A percentile compares a stretch with the other conserved stretches of the same genome.
phyloP scores from a whole-genome alignment of 305 asterid genomes.

The Solanum aculeatissimum region DNA sequence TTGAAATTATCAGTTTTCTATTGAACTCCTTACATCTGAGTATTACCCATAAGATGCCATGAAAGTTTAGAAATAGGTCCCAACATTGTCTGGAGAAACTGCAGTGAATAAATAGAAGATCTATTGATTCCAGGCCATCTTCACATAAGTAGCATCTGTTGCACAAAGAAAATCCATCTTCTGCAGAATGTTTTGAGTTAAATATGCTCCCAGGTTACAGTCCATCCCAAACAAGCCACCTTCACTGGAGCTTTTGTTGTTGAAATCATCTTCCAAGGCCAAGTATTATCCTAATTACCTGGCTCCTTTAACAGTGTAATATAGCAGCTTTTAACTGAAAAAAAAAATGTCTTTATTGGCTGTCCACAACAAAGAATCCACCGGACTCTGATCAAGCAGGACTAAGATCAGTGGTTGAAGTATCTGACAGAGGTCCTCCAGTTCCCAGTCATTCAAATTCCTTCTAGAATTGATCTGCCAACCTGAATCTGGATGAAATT shows the following conservation, averaged over 20 bases:
- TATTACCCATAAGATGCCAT: neutral
- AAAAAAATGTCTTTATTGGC: neutral
- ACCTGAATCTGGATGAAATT: neutral
- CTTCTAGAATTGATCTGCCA: neutral
- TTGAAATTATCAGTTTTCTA: neutral
- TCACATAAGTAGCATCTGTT: neutral
- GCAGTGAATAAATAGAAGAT: neutral
- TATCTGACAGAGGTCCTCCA: neutral
- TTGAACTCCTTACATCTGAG: neutral
- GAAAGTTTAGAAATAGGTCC: neutral
- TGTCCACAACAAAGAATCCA: neutral
- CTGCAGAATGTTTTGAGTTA: neutral
- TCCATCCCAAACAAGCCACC: neutral
- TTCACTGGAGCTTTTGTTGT: neutral
- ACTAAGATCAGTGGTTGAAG: neutral
- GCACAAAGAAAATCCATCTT: neutral
- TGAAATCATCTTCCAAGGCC: neutral
- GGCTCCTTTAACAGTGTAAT: neutral
- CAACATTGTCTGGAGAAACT: neutral
- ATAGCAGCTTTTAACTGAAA: neutral
- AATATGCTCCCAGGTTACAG: neutral
- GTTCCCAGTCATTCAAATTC: neutral
- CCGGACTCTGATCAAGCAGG: neutral
- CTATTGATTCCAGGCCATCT: neutral
- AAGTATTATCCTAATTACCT: neutral